Evolutionary conservation across 805 yeast genomes (phyloP).

Genomic region (Wickerhamiella vanderwaltii): DNA sequence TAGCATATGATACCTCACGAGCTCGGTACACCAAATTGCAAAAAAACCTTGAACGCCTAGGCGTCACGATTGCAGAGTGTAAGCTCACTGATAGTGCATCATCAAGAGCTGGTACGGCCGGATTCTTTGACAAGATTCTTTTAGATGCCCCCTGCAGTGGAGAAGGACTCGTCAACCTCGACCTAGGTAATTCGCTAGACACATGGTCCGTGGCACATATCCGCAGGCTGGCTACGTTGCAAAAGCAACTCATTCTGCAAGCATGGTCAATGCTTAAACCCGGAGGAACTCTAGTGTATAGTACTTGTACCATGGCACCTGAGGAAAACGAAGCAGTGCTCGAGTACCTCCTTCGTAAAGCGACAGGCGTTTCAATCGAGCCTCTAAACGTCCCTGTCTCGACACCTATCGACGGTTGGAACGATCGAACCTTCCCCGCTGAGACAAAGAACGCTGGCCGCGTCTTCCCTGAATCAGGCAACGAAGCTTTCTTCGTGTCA

Average conservation of each 20-base stretch:
- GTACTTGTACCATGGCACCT: slow-evolving; percentile 90
- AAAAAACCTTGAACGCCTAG: slow-evolving; percentile 60
- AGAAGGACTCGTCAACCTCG: slow-evolving; percentile 55
- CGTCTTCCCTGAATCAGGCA: slow-evolving; percentile 7
- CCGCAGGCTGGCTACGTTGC: slow-evolving; percentile 4
- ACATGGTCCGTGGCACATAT: slow-evolving; percentile 11
- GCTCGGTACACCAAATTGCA: slow-evolving; percentile 59
- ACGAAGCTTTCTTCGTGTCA: slow-evolving; percentile 9
- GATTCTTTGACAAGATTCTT: slow-evolving; percentile 56
- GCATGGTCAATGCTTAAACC: slow-evolving; percentile 76
- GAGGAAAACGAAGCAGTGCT: slow-evolving; percentile 61
- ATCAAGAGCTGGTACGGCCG: slow-evolving; percentile 22
- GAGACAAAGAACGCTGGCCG: slow-evolving; percentile 3
- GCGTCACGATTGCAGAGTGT: slow-evolving; percentile 52
- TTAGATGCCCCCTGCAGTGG: slow-evolving; percentile 59
- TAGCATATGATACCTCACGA: slow-evolving; percentile 57
- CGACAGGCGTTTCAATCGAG: background rate
- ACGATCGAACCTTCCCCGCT: slow-evolving; percentile 6
- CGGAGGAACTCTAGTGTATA: slow-evolving; percentile 58
- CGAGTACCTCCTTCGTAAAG: slow-evolving; percentile 10
- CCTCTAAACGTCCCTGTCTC: background rate
- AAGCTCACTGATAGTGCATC: slow-evolving; percentile 15
- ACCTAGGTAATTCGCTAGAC: slow-evolving; percentile 36
- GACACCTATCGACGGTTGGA: slow-evolving; percentile 7
- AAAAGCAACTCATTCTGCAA: slow-evolving; percentile 37